These are phyloP conservation scores for Tetradesmus lagerheimii DNA, from an alignment of 139 green algal genomes.

Conservation along the genomic window DNA sequence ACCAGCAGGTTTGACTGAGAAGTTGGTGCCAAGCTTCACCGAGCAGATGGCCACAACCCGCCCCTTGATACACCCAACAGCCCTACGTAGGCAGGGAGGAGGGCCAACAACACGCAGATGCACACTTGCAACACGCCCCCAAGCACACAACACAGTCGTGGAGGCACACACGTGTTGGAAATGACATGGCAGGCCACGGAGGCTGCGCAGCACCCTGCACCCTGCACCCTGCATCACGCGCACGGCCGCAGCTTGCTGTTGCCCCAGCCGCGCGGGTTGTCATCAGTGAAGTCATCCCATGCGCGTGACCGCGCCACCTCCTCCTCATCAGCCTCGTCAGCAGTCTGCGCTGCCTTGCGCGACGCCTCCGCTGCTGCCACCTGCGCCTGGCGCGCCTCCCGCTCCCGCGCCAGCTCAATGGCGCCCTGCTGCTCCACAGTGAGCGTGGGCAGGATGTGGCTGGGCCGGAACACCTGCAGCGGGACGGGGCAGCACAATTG, in stretches of 20 bases:
- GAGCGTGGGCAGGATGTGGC: slow-evolving; percentile 81
- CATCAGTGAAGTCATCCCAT: slow-evolving; percentile 89
- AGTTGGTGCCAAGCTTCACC: no score
- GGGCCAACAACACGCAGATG: no score
- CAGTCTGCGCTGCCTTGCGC: slow-evolving; percentile 29
- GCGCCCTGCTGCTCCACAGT: slow-evolving; percentile 69
- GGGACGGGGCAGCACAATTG: not conserved
- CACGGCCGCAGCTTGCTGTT: slow-evolving; percentile 81
- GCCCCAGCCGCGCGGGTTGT: slow-evolving; percentile 80
- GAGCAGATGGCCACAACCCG: no score
- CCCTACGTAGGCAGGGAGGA: no score
- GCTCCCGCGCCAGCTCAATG: slow-evolving; percentile 50
- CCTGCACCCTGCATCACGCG: slow-evolving; percentile 3
- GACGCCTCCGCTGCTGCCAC: not conserved
- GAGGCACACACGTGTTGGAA: no score
- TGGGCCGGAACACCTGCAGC: slow-evolving; percentile 80
- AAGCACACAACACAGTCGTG: no score
- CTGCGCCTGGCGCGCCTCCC: not conserved
- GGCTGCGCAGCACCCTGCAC: not conserved
- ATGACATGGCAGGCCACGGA: no score
- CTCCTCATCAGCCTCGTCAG: slow-evolving; percentile 75
- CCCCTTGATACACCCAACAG: no score
- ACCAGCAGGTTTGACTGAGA: no score
- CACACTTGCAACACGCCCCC: no score
- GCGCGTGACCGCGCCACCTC: slow-evolving; percentile 65